phyloP scores from a whole-genome alignment of 2,329 filamentous ascomycete species.

The Bisporella sp. region DNA sequence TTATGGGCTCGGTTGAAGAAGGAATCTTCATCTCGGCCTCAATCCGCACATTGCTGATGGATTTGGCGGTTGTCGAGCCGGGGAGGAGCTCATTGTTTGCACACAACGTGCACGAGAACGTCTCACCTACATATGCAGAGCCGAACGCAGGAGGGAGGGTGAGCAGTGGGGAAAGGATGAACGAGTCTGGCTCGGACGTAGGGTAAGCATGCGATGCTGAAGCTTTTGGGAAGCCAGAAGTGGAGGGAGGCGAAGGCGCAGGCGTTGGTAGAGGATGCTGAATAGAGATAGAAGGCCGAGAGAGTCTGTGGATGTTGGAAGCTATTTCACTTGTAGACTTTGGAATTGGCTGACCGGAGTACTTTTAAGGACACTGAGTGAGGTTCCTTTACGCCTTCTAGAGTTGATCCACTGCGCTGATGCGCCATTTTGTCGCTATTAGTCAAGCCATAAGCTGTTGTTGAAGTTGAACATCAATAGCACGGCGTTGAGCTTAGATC shows the following conservation, averaged over 20 bases:
- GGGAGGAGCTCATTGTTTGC: conserved; percentile 76
- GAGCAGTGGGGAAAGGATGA: conserved; percentile 55
- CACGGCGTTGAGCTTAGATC: too few species aligned
- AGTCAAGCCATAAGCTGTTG: conserved; percentile 14
- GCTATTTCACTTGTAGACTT: background rate
- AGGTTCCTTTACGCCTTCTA: conserved; percentile 55
- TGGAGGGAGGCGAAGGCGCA: conserved; percentile 30
- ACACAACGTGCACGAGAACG: conserved; percentile 88
- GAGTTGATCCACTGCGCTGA: conserved; percentile 21
- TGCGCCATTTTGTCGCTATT: conserved; percentile 21
- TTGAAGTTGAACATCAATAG: too few species aligned
- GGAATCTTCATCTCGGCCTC: conserved; percentile 95
- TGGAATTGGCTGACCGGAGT: conserved; percentile 45
- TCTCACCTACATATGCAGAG: conserved; percentile 91
- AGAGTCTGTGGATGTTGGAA: conserved; percentile 51
- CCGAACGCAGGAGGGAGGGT: conserved; percentile 89
- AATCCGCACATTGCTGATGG: conserved; percentile 70
- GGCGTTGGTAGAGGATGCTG: conserved; percentile 54
- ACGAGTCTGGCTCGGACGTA: conserved; percentile 37
- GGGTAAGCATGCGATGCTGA: conserved; percentile 71
- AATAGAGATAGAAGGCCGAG: conserved; percentile 68
- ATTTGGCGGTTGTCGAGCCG: conserved; percentile 31
- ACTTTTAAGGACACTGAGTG: conserved; percentile 76
- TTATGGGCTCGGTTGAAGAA: conserved; percentile 48
- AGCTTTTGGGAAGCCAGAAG: conserved; percentile 31